Base-by-base conservation (phyloP, 2,329 filamentous ascomycete genomes). In the Aspergillus felis region DNA sequence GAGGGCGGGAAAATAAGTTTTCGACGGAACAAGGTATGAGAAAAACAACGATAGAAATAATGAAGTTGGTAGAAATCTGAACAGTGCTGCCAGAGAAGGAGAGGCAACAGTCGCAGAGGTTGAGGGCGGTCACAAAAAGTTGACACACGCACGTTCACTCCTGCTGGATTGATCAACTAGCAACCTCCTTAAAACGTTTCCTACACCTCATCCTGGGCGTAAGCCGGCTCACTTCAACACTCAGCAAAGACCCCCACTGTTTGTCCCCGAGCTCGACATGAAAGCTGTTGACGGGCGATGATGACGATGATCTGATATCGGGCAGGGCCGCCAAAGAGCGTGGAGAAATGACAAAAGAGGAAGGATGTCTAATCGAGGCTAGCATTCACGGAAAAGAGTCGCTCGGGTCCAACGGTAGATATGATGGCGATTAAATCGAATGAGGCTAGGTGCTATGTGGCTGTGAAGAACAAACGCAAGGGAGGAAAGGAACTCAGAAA, bases 121-220 rank as follows among this genome's bases (percentile, higher is more conserved):
- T 54, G 57, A 57, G 51, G 56, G 59, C 55, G 55, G 61, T 63
- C 59, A 58, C 55, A 59, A 29, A 60, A 58, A 63, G 58, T 61
- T 56, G 63, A 62, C 57, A 62, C 53, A 66, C 54, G 57, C 54
- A 62, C 56, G 59, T 61, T 66, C 60, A 61, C 57, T 67, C 59
- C 66, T 62, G 62, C 63, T 58, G 65, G 57, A 62, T 68, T 67
- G 61, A 66, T 68, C 69, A 72, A 72, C 68, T 71, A 71, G 70
- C 71, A 74, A 74, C 68, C 67, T 71, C 67, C 68, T 74, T 76
- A 62, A 69, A 72, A 57, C 74, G 73, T 75, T 76, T 77, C 68
- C 72, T 73, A 74, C 71, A 74, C 74, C 73, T 71, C 75, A 77
- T 77, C 69, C 75, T 77, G 74, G 68, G 68, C 65, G 56, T 59